Conservation (phyloP, 768 basidiomycete species). For the Neoboletus magnificus region DNA sequence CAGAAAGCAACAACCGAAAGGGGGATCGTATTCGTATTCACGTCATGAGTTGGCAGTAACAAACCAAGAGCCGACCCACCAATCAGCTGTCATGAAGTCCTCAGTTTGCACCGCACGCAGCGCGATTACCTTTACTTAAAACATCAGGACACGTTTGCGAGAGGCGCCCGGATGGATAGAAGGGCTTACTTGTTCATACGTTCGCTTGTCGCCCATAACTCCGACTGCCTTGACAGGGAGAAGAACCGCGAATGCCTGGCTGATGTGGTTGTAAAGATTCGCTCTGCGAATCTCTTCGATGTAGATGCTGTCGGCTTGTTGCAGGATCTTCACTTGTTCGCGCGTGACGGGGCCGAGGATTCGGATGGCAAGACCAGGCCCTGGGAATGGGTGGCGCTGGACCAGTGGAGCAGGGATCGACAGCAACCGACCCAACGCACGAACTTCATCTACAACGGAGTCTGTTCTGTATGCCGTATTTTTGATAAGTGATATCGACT, state of each 20-base stretch:
- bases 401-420: slow-evolving; percentile 91
- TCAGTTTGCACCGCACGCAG: slow-evolving; percentile 95
- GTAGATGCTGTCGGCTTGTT: slow-evolving; percentile 92
- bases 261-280: slow-evolving; percentile 87
- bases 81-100: slow-evolving; percentile 99
- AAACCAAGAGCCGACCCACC: slow-evolving; percentile 46
- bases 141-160: slow-evolving; percentile 1
- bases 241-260: slow-evolving; percentile 95
- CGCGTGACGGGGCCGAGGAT: slow-evolving; percentile 95
- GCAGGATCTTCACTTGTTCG: slow-evolving; percentile 86
- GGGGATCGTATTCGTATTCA: neutral
- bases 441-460: slow-evolving; percentile 77
- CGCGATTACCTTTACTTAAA: slow-evolving; percentile 68
- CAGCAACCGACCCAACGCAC: slow-evolving; percentile 86
- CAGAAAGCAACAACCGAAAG: slow-evolving; percentile 17
- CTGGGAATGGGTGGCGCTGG: slow-evolving; percentile 97
- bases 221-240: slow-evolving; percentile 96
- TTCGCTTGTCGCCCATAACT: slow-evolving; percentile 95
- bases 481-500: slow-evolving; percentile 10
- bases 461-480: neutral
- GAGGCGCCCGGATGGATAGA: neutral
- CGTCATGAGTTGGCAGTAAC: neutral
- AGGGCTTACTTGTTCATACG: slow-evolving; percentile 82
- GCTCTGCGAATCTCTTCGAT: slow-evolving; percentile 97
- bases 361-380: slow-evolving; percentile 96